Conservation (phyloP, 2,329 filamentous ascomycete species). For the Incumbomyces lentus region DNA sequence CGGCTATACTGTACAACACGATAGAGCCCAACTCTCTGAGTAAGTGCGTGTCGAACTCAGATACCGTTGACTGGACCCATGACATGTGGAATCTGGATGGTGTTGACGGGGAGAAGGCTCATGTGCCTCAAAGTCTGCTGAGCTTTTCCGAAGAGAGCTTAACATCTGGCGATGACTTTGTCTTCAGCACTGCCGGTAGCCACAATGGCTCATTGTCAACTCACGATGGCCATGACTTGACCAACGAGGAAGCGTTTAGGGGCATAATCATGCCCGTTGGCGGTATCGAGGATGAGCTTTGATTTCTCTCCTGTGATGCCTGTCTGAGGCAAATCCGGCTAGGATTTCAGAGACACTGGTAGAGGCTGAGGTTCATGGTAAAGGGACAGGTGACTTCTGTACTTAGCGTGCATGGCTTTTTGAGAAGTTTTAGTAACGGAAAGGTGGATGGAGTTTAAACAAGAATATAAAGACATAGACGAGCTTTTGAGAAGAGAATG, state of each 20-base stretch:
- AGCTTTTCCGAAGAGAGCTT: slow-evolving; percentile 52
- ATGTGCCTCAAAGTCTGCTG: slow-evolving; percentile 42
- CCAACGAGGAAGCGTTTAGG: slow-evolving; percentile 25
- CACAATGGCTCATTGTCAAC: slow-evolving; percentile 16
- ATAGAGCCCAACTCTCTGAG: slow-evolving; percentile 14
- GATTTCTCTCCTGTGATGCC: background rate
- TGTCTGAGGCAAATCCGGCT: background rate
- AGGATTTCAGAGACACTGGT: no score
- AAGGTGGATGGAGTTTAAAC: no score
- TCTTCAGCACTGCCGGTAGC: slow-evolving; percentile 18
- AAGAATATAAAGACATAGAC: no score
- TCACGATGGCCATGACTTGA: slow-evolving; percentile 12
- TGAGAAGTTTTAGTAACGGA: no score
- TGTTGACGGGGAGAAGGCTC: slow-evolving; percentile 25
- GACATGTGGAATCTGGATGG: slow-evolving; percentile 31
- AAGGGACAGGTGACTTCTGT: no score
- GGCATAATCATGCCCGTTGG: slow-evolving; percentile 29
- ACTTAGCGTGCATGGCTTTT: no score
- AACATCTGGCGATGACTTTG: slow-evolving; percentile 43
- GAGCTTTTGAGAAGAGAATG: no score
- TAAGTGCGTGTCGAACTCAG: slow-evolving; percentile 23
- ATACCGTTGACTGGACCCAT: slow-evolving; percentile 24
- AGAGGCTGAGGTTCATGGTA: no score
- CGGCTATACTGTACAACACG: background rate
- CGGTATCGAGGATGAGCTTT: slow-evolving; percentile 24